Evolutionary conservation across 371 early-diverging fungal species (phyloP).

Genomic region (Mucor lusitanicus): DNA sequence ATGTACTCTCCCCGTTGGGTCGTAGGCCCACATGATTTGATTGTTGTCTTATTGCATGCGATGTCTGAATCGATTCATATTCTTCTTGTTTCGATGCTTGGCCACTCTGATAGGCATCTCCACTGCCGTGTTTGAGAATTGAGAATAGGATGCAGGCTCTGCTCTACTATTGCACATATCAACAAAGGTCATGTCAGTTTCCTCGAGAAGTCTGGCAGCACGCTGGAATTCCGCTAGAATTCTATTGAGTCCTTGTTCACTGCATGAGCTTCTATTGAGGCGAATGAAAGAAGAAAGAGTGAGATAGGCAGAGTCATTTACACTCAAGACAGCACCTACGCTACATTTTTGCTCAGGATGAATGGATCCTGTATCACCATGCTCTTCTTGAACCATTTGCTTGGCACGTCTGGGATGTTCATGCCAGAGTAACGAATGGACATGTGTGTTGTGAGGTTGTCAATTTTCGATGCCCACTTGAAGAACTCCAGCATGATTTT

Average conservation of each 20-base stretch:
- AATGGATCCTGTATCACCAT: constrained; percentile 3
- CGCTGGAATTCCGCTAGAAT: not conserved
- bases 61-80: not conserved
- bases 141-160: not conserved
- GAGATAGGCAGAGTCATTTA: not conserved
- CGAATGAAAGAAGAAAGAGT: not conserved
- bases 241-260: not conserved
- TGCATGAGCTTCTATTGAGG: not conserved
- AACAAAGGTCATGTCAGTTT: not conserved
- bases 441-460: not conserved
- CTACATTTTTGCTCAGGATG: not conserved
- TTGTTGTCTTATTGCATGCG: not conserved
- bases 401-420: not conserved
- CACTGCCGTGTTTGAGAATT: not conserved
- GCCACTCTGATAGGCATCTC: not conserved
- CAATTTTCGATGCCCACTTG: not conserved
- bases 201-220: not conserved
- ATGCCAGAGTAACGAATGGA: not conserved
- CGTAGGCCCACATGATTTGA: not conserved
- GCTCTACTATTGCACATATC: not conserved
- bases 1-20: too few species aligned
- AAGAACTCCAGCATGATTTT: not conserved
- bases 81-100: not conserved
- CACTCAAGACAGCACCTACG: not conserved
- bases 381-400: not conserved